Base-by-base conservation (phyloP, 768 basidiomycete species). In the Fistulinella prunicolor region DNA sequence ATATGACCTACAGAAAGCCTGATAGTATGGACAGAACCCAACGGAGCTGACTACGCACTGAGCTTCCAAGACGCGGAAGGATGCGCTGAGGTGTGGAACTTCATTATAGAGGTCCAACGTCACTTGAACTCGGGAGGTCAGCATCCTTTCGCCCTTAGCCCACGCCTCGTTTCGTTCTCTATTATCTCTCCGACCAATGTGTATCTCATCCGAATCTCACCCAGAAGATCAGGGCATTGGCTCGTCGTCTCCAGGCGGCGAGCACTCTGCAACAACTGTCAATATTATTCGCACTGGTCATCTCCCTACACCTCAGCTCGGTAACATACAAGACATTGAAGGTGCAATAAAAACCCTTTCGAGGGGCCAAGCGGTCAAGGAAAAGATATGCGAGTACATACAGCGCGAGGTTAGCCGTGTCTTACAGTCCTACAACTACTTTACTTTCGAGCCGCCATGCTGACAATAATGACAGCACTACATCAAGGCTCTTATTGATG, bases 21-120 rank as follows among this genome's bases (percentile, higher is more conserved):
- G 40, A 97, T 99, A 58, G 95, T 97, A 17, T 99, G 96, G 96
- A 98, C 95, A 4, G 95, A 98, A 65, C 89, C 91, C 1, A 86
- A 90, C 54, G 90, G 91, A 23, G 83, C 88, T 30, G 96, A 99
- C 68, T 94, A 96, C 63, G 95, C 95, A 2, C 75, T 99, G 44
- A 95, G 93, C 59, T 99, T 99, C 59, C 95, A 97, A 63, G 95
- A 97, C 58, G 81, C 90, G 1, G 90, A 93, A 53, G 96, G 94
- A 24, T 99, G 95, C 58, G 78, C 84, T 26, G 94, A 98, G 72
- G 90, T 98, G 41, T 99, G 96, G 95, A 89, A 87, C 59, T 99
- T 97, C 66, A 95, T 99, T 58, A 72, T 80, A 53, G 91, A 95
- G 61, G 91, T 97, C 26, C 91, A 94, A 67, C 78, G 83, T 50